Evolutionary conservation across 2,329 filamentous ascomycete species (phyloP), one percentile per base, ranked within the genome.

Genomic region (Drechslerella coelobrocha): DNA sequence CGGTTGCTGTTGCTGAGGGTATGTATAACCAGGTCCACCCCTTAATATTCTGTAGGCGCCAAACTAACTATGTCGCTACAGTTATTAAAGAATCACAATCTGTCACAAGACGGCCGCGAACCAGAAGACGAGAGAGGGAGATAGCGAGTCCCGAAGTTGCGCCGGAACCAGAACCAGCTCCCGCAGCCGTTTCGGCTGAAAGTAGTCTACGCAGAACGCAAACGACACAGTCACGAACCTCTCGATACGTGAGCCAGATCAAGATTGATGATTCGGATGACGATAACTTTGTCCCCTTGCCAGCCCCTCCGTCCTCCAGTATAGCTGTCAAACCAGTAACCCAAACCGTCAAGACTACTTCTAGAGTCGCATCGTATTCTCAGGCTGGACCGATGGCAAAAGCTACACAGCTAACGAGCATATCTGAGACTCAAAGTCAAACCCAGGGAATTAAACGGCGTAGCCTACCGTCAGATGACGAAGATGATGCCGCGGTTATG

Each of bases 401-500:
- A 43, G 23, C 31, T 12, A 66, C 68, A 10, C 60, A 65, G 43
- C 41, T 72, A 14, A 51, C 68, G 2, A 55, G 29, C 29, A 61
- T 65, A 66, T 52, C 60, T 2, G 61, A 72, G 21, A 53, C 61
- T 17, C 61, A 61, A 17, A 51, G 45, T 29, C 31, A 45, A 37
- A 69, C 29, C 14, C 65, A 63, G 23, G 57, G 45, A 1, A 53
- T 34, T 4, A 65, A 66, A 26, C 43, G 68, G 24, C 56, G 68
- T 7, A 45, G 41, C 31, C 27, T 61, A 7, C 53, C 53, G 23
- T 55, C 75, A 2, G 74, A 78, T 24, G 75, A 78, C 10, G 77
- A 76, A 14, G 71, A 78, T 10, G 76, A 79, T 8, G 59, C 62
- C 31, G 78, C 79, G 34, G 80, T 85, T 7, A 85, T 93, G 78